Percentiles rank a stretch among this genome's conserved stretches.
Conservation (phyloP, 495 filamentous ascomycete species). For the Penicillium antarcticum region DNA sequence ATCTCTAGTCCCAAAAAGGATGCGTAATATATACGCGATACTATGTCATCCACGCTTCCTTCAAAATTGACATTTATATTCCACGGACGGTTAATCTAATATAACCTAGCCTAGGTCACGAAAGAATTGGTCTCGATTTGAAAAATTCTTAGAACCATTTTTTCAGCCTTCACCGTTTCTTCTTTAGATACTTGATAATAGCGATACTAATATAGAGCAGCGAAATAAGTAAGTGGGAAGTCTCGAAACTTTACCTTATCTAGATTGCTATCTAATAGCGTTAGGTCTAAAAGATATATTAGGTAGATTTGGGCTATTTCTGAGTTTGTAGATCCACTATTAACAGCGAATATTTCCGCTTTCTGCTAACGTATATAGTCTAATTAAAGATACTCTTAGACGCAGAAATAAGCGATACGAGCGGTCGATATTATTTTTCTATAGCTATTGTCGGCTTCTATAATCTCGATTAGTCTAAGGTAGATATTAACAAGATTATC, state of each 20-base stretch:
- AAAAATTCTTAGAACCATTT: neutral
- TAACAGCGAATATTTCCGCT: neutral
- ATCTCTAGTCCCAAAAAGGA: neutral
- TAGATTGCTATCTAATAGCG: neutral
- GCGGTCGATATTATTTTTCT: too few relatives aligned
- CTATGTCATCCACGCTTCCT: neutral
- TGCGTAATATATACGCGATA: neutral
- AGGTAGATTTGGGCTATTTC: neutral
- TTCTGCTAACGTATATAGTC: too few relatives aligned
- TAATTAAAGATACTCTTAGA: too few relatives aligned
- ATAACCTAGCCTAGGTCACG: neutral
- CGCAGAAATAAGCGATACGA: too few relatives aligned
- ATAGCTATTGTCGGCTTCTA: too few relatives aligned
- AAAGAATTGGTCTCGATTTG: neutral
- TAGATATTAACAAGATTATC: too few relatives aligned
- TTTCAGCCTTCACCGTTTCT: neutral
- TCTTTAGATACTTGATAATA: neutral
- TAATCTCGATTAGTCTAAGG: too few relatives aligned
- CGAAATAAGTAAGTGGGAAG: neutral
- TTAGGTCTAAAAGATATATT: neutral
- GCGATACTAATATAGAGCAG: neutral
- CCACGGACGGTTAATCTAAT: neutral
- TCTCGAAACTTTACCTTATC: neutral
- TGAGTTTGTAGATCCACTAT: neutral
- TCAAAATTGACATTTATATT: neutral